These are phyloP conservation scores for Erysimum cheiri DNA, from an alignment of 441 rosid species.

Conservation along the genomic window DNA sequence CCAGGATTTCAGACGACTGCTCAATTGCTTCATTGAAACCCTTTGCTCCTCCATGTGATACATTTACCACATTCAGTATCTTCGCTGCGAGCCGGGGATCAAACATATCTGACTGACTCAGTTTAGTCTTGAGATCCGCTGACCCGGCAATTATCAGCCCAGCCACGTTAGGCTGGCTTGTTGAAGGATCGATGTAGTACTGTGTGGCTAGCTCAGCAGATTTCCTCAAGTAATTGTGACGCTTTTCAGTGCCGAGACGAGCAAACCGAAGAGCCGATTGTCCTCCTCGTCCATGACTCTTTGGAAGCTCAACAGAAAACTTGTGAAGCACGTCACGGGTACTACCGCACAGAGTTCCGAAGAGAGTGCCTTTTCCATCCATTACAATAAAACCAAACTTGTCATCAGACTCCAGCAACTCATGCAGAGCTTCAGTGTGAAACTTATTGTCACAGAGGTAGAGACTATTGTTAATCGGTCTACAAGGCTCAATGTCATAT, in stretches of 20 bases:
- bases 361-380: background rate
- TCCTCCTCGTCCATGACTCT: too few species aligned
- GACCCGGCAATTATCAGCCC: background rate
- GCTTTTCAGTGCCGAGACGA: background rate
- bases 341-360: background rate
- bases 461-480: slow-evolving; percentile 70
- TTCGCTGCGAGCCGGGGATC: background rate
- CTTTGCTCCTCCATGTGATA: background rate
- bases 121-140: background rate
- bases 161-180: background rate
- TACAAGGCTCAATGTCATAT: slow-evolving; percentile 75
- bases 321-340: background rate
- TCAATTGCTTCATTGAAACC: background rate
- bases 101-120: background rate
- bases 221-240: background rate
- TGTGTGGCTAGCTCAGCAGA: background rate
- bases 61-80: background rate
- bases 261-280: too few species aligned
- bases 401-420: background rate
- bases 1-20: background rate
- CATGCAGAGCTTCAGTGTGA: slow-evolving; percentile 47
- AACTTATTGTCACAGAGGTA: slow-evolving; percentile 82
- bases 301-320: background rate
- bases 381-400: slow-evolving; percentile 14
- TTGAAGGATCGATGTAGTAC: background rate